Conservation (phyloP, 148 eudicot genomes). For the Nepenthes mirabilis region DNA sequence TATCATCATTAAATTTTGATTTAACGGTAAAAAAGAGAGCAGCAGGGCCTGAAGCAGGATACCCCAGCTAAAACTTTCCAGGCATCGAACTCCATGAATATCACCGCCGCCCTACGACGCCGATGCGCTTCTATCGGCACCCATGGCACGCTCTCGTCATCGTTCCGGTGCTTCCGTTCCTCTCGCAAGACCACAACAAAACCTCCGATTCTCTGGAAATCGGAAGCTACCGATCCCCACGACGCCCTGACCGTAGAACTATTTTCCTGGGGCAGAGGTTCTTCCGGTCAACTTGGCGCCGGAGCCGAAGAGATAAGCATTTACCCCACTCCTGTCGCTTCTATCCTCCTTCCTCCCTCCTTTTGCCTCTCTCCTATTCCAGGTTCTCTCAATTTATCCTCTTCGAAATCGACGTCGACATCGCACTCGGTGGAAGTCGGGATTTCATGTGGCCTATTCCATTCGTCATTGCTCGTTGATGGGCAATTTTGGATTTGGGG, state of each 20-base stretch:
- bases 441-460: conserved; percentile 79
- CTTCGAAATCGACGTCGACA: neutral
- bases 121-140: conserved; percentile 5
- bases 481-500: conserved; percentile 89
- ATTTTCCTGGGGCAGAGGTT: conserved; percentile 80
- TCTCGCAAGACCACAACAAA: conserved; percentile 9
- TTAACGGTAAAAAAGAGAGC: too few species aligned
- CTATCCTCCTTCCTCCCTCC: conserved; percentile 40
- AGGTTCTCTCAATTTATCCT: conserved; percentile 19
- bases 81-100: conserved; percentile 1
- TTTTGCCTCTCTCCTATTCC: conserved; percentile 34
- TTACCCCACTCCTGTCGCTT: conserved; percentile 46
- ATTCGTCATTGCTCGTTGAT: conserved; percentile 52
- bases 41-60: too few species aligned
- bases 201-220: conserved; percentile 26
- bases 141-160: conserved; percentile 13
- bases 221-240: conserved; percentile 6
- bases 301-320: conserved; percentile 39
- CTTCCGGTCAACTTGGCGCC: conserved; percentile 83
- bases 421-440: conserved; percentile 24
- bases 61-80: too few species aligned
- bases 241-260: conserved; percentile 29
- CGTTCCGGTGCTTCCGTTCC: conserved; percentile 6
- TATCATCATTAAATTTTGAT: too few species aligned
- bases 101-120: conserved; percentile 12